phyloP scores from a whole-genome alignment of 179 eudicot genomes.

The Carnegiea gigantea region DNA sequence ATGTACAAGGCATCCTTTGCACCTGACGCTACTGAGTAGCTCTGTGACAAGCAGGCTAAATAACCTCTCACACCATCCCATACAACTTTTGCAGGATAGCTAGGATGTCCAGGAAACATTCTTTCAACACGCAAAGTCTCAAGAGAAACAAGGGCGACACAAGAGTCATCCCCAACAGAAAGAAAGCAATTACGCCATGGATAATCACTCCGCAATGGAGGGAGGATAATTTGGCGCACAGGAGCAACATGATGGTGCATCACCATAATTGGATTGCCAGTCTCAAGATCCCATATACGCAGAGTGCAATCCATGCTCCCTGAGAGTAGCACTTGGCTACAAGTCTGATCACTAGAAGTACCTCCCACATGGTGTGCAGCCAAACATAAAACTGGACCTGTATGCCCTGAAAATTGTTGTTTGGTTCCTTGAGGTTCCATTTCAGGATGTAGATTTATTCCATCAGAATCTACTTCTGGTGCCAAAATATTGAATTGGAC shows the following conservation, averaged over 20 bases:
- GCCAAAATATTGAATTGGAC: slow-evolving; percentile 47
- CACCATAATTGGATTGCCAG: slow-evolving; percentile 53
- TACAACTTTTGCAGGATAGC: slow-evolving; percentile 67
- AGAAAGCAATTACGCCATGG: slow-evolving; percentile 96
- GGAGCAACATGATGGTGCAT: slow-evolving; percentile 98
- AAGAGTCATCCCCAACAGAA: slow-evolving; percentile 87
- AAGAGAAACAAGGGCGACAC: slow-evolving; percentile 80
- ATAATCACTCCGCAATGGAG: slow-evolving; percentile 60
- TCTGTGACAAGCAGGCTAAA: slow-evolving; percentile 78
- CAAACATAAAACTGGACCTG: slow-evolving; percentile 77
- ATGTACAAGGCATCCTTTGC: slow-evolving; percentile 66
- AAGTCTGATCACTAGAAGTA: slow-evolving; percentile 36
- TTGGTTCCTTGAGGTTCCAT: slow-evolving; percentile 42
- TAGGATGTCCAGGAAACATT: slow-evolving; percentile 90
- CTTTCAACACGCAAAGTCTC: slow-evolving; percentile 87
- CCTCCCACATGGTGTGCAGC: slow-evolving; percentile 69
- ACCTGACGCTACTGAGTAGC: slow-evolving; percentile 53
- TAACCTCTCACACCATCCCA: slow-evolving; percentile 91
- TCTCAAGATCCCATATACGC: slow-evolving; percentile 88
- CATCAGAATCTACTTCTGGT: slow-evolving; percentile 32
- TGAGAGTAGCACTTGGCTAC: slow-evolving; percentile 57
- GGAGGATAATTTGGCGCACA: slow-evolving; percentile 76
- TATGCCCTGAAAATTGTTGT: slow-evolving; percentile 70
- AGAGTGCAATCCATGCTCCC: slow-evolving; percentile 93
- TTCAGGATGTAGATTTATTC: slow-evolving; percentile 28